Percentiles rank a stretch among this genome's conserved stretches.
Evolutionary conservation across 441 rosid species (phyloP).

Genomic region (Gossypium davidsonii): DNA sequence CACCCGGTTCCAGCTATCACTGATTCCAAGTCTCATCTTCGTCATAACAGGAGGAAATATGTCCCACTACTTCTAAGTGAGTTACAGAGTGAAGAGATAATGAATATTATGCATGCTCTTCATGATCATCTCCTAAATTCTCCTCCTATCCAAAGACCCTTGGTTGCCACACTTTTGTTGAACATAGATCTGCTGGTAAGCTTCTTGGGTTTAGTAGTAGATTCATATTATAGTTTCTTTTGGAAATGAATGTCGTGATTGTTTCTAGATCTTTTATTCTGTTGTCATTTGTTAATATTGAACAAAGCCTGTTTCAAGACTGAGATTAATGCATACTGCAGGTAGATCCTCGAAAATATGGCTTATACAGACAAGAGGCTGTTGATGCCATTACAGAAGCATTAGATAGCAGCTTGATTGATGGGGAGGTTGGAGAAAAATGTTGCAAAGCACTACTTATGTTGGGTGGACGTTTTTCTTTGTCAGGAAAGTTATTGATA

Average conservation of each 20-base stretch:
- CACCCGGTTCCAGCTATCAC: background rate
- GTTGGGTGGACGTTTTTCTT: slow-evolving; percentile 39
- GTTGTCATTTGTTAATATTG: background rate
- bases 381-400: slow-evolving; percentile 41
- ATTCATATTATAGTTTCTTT: background rate
- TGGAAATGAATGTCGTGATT: background rate
- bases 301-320: background rate
- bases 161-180: slow-evolving; percentile 42
- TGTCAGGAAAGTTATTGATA: slow-evolving; percentile 25
- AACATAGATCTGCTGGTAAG: slow-evolving; percentile 48
- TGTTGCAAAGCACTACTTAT: slow-evolving; percentile 46
- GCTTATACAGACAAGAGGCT: slow-evolving; percentile 49
- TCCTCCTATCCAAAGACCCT: slow-evolving; percentile 32
- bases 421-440: slow-evolving; percentile 30
- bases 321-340: slow-evolving; percentile 18
- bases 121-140: slow-evolving; percentile 40
- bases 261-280: background rate
- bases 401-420: slow-evolving; percentile 30
- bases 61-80: slow-evolving; percentile 26
- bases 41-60: slow-evolving; percentile 36
- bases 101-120: slow-evolving; percentile 34
- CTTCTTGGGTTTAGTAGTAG: background rate
- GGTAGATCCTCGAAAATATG: slow-evolving; percentile 39
- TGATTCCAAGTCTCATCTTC: slow-evolving; percentile 4
- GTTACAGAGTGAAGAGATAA: slow-evolving; percentile 34